Percentiles rank a stretch among this genome's conserved stretches.
phyloP scores from a whole-genome alignment of 805 yeast genomes.

The Candida maris region DNA sequence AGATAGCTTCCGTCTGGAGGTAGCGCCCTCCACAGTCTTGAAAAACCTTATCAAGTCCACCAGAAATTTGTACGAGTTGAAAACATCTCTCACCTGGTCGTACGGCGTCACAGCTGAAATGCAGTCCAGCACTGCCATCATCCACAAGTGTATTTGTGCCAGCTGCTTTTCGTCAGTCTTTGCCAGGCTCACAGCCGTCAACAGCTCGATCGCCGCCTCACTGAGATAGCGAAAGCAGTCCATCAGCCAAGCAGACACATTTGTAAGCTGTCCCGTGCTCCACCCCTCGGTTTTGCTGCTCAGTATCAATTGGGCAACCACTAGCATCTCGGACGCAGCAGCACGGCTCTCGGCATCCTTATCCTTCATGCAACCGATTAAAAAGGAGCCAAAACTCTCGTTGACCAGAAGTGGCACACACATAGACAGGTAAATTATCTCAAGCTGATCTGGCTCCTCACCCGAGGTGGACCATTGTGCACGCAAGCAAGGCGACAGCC shows the following conservation, averaged over 20 bases:
- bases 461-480: background rate
- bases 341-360: background rate
- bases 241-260: constrained; percentile 40
- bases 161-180: constrained; percentile 7
- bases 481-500: background rate
- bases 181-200: constrained; percentile 12
- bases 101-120: constrained; percentile 40
- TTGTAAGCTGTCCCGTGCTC: constrained; percentile 36
- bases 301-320: constrained; percentile 33
- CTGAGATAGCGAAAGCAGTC: constrained; percentile 28
- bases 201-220: constrained; percentile 11
- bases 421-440: constrained; percentile 22
- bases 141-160: constrained; percentile 13
- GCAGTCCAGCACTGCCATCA: constrained; percentile 36
- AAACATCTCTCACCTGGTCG: constrained; percentile 38
- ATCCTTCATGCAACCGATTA: constrained; percentile 7
- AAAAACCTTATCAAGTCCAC: constrained; percentile 35
- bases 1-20: constrained; percentile 34
- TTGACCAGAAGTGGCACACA: constrained; percentile 26
- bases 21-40: constrained; percentile 38
- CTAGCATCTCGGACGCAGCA: constrained; percentile 20
- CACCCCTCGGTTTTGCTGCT: constrained; percentile 38
- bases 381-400: constrained; percentile 32
- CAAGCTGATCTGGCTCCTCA: constrained; percentile 13
- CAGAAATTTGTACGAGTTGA: constrained; percentile 39